Evolutionary conservation across 2,329 filamentous ascomycete genomes (phyloP).

Genomic region (Dothideomycetidae sp.): DNA sequence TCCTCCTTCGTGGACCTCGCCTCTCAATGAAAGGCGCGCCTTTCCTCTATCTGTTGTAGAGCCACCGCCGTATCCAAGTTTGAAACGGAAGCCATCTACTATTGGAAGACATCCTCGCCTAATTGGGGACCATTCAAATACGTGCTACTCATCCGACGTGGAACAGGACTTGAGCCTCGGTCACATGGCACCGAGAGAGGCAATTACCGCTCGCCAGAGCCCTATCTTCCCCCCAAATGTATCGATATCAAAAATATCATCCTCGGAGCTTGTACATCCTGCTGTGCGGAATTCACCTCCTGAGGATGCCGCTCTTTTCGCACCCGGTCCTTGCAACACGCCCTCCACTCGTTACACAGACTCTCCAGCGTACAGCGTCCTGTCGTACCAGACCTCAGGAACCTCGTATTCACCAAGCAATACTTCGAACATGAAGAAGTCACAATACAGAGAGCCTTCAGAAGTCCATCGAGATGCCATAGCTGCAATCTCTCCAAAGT

Average conservation of each 20-base stretch:
- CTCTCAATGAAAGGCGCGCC: background rate
- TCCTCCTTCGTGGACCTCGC: background rate
- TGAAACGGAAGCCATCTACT: conserved; percentile 4
- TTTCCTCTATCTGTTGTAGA: background rate
- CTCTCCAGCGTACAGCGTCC: conserved; percentile 56
- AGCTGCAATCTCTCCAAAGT: no score
- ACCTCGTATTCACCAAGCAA: conserved; percentile 60
- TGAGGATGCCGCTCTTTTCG: conserved; percentile 4
- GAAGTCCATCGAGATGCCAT: conserved; percentile 3
- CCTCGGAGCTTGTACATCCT: conserved; percentile 38
- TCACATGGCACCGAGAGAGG: no score
- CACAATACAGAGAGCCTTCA: no score
- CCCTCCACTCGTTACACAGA: conserved; percentile 64
- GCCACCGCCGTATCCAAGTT: background rate
- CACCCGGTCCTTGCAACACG: conserved; percentile 50
- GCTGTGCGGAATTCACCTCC: conserved; percentile 55
- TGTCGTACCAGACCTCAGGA: conserved; percentile 65
- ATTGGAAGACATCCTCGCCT: no score
- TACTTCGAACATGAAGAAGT: no score
- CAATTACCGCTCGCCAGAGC: no score
- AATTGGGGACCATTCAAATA: no score
- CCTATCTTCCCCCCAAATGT: no score
- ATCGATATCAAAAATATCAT: no score
- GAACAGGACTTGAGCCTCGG: no score
- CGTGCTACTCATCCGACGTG: no score